A percentile compares a stretch with the other conserved stretches of the same genome.
Conservation (phyloP, 2,329 filamentous ascomycete genomes). For the Trichoderma sp. region DNA sequence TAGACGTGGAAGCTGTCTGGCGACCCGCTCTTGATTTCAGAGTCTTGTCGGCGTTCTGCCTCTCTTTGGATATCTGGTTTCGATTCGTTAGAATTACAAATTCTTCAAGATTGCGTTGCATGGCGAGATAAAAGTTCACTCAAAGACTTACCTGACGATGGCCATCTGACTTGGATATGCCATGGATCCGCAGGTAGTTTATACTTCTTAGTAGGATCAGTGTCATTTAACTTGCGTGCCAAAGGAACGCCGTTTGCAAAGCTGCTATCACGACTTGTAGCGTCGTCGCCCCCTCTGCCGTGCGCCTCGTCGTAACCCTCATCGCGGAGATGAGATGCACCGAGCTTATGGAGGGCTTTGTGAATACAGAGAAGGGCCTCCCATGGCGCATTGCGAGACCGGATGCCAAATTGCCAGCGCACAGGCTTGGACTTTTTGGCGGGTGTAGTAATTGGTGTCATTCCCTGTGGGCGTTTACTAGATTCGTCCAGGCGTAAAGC, state of each 20-base stretch:
- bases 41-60: constrained; percentile 3
- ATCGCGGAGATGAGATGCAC: constrained; percentile 80
- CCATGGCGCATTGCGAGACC: constrained; percentile 88
- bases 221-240: constrained; percentile 38
- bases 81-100: neutral
- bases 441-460: constrained; percentile 62
- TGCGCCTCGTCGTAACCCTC: constrained; percentile 57
- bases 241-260: constrained; percentile 41
- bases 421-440: constrained; percentile 74
- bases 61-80: constrained; percentile 6
- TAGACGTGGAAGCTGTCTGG: constrained; percentile 44
- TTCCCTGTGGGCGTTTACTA: constrained; percentile 59
- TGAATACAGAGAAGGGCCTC: constrained; percentile 96
- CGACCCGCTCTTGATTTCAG: constrained; percentile 27
- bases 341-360: constrained; percentile 83
- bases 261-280: constrained; percentile 41
- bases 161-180: constrained; percentile 89
- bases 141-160: constrained; percentile 71
- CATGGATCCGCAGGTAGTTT: constrained; percentile 90
- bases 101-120: neutral
- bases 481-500: constrained; percentile 68
- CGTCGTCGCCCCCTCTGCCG: constrained; percentile 42
- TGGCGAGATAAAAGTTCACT: neutral
- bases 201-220: constrained; percentile 65
- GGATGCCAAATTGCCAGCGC: constrained; percentile 97